Base-by-base conservation (phyloP, 75 land plant genomes). In the Chamaecyparis obtusa region DNA sequence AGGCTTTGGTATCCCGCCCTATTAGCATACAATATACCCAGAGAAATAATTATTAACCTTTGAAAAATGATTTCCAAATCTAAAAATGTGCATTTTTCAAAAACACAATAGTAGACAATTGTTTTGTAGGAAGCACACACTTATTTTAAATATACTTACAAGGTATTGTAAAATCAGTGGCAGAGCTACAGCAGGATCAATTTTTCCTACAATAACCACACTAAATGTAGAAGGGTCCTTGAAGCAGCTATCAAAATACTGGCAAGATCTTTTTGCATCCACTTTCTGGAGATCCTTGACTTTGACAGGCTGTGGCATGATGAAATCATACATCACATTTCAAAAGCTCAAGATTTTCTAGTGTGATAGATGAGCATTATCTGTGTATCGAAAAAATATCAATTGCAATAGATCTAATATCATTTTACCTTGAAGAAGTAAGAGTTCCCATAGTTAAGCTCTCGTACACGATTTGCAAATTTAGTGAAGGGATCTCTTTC, bases 401-500 rank as follows among this genome's bases (percentile, higher is more conserved):
- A 37, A 76, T 19, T 46, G 5, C 9, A 9, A 46, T 27, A 32
- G 84, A 36, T 33, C 39, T 37, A 76, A 19, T 80, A 48, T 27
- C 51, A 36, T 7, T 87, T 85, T 91, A 98, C 99, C 96, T 96
- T 91, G 86, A 98, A 98, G 80, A 95, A 98, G 86, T 98, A 97
- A 15, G 99, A 98, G 85, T 94, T 94, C 37, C 99, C 99, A 90
- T 98, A 98, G 85, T 98, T 98, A 5, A 98, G 83, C 90, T 98
- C 99, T 83, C 97, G 93, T 79, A 97, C 97, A 81, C 99, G 93
- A 87, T 97, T 98, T 71, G 97, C 90, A 88, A 95, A 97, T 85
- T 97, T 93, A 77, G 99, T 98, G 69, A 95, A 98, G 13, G 99
- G 99, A 92, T 98, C 99, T 88, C 99, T 94, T 86, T 98, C 99